Conservation (phyloP, 2,329 filamentous ascomycete genomes). For the Penicillium sp. region DNA sequence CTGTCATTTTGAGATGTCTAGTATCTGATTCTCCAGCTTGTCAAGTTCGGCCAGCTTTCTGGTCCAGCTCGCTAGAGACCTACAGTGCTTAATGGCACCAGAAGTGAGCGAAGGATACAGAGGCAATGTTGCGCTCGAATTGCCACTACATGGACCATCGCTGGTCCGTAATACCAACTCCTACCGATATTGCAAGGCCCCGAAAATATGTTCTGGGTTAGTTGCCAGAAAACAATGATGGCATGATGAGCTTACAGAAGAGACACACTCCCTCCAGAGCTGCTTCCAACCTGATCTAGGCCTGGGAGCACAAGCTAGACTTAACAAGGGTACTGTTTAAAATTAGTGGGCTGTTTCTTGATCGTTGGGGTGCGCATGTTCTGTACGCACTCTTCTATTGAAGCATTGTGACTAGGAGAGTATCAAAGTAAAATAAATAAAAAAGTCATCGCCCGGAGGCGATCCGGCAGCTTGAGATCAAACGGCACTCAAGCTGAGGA, state of each 20-base stretch:
- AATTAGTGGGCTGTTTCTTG: not conserved
- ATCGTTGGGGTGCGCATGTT: not conserved
- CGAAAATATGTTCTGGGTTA: too few relatives aligned
- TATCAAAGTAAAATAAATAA: not conserved
- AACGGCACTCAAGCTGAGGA: not conserved
- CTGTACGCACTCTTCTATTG: not conserved
- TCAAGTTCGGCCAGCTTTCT: not conserved
- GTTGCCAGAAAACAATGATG: too few relatives aligned
- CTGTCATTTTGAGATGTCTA: not conserved
- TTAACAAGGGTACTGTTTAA: not conserved
- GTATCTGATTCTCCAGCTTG: not conserved
- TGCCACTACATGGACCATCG: too few relatives aligned
- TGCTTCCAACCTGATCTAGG: not conserved
- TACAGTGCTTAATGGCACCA: not conserved
- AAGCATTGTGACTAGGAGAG: not conserved
- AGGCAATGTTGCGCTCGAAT: too few relatives aligned
- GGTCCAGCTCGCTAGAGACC: not conserved
- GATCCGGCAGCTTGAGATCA: not conserved
- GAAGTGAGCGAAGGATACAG: too few relatives aligned
- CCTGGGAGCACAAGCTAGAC: not conserved
- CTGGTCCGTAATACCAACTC: too few relatives aligned
- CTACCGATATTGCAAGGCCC: too few relatives aligned
- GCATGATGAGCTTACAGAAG: not conserved
- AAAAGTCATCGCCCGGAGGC: not conserved
- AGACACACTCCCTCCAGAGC: not conserved